A percentile compares a stretch with the other conserved stretches of the same genome.
Conservation (phyloP, 202 grass and related monocot genomes). For the Dendrocalamus latiflorus region DNA sequence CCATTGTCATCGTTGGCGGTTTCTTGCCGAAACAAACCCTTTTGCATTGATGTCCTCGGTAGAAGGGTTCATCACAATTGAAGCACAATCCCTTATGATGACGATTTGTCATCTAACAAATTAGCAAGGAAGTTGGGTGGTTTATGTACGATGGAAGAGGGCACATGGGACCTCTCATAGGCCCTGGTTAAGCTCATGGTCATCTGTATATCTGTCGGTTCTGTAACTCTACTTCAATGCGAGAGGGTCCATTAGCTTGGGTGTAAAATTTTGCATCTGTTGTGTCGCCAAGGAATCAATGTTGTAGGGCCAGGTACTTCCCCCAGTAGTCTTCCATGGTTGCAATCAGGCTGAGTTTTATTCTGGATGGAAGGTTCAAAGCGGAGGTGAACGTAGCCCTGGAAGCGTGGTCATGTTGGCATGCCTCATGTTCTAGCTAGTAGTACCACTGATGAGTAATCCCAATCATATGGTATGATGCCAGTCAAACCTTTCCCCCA, state of each 20-base stretch:
- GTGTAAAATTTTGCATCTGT: neutral
- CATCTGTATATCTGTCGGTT: too few relatives aligned
- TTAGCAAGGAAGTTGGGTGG: neutral
- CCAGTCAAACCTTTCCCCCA: too few relatives aligned
- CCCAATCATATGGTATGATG: too few relatives aligned
- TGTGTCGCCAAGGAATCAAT: neutral
- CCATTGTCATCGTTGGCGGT: neutral
- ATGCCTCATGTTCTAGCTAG: neutral
- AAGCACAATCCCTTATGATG: neutral
- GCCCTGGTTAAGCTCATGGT: neutral
- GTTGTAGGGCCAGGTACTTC: neutral
- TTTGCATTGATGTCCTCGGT: neutral
- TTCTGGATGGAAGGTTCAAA: neutral
- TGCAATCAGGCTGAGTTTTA: neutral
- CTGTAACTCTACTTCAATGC: too few relatives aligned
- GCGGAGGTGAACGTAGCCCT: neutral
- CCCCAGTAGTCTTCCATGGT: neutral
- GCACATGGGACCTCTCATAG: neutral
- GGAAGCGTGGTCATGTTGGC: neutral
- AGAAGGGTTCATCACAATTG: neutral
- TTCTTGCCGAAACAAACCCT: neutral
- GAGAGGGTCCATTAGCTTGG: neutral
- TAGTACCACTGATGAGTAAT: neutral
- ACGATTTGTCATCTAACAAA: neutral
- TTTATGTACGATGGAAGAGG: neutral